Evolutionary conservation across 2,329 filamentous ascomycete genomes (phyloP).

Genomic region (Teratosphaeria nubilosa): DNA sequence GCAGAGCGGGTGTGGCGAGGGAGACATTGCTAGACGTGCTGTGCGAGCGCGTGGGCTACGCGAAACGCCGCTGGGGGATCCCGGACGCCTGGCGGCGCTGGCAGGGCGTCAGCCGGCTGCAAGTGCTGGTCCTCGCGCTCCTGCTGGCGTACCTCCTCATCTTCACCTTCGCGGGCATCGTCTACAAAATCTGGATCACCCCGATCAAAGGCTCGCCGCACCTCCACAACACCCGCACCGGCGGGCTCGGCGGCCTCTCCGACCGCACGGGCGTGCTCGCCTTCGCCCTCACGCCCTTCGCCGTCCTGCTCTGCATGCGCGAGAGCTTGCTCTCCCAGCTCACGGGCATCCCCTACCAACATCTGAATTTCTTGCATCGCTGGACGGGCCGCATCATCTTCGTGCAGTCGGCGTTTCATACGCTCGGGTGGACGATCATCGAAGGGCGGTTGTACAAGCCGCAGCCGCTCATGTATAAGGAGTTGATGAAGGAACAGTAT

Average conservation of each 20-base stretch:
- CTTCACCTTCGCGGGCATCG: slow-evolving; percentile 57
- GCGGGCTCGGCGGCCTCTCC: slow-evolving; percentile 55
- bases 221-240: slow-evolving; percentile 53
- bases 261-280: slow-evolving; percentile 62
- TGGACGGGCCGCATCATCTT: slow-evolving; percentile 69
- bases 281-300: slow-evolving; percentile 63
- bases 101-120: slow-evolving; percentile 57
- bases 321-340: slow-evolving; percentile 60
- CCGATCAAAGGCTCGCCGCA: slow-evolving; percentile 51
- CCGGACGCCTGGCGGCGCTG: slow-evolving; percentile 52
- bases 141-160: slow-evolving; percentile 54
- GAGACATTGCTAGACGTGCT: slow-evolving; percentile 9
- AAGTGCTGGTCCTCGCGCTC: slow-evolving; percentile 51
- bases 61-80: slow-evolving; percentile 45
- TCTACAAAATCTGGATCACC: slow-evolving; percentile 59
- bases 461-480: slow-evolving; percentile 49
- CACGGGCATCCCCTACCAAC: slow-evolving; percentile 62
- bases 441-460: slow-evolving; percentile 60
- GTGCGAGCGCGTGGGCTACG: slow-evolving; percentile 5
- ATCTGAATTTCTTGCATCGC: slow-evolving; percentile 67
- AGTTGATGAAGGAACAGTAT: slow-evolving; percentile 55
- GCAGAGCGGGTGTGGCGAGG: slow-evolving; percentile 8
- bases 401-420: slow-evolving; percentile 57
- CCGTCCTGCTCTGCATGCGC: slow-evolving; percentile 55
- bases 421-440: slow-evolving; percentile 59